These are phyloP conservation scores for Saxispiralis lemnorum DNA, from an alignment of 495 filamentous ascomycete species.

Conservation along the genomic window DNA sequence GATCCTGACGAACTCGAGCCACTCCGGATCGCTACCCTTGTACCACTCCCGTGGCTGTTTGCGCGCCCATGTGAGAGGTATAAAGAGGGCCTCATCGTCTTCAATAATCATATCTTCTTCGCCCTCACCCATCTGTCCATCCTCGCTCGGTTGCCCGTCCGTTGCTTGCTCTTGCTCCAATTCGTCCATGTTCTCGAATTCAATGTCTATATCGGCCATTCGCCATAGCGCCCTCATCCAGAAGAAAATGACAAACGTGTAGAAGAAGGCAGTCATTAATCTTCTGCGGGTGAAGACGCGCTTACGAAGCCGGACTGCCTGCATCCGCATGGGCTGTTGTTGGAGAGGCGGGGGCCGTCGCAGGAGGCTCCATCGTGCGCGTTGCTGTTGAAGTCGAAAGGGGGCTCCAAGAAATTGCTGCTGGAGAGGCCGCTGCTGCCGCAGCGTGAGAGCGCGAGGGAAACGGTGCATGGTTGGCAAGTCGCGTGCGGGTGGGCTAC, in stretches of 20 bases:
- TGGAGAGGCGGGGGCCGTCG: slow-evolving; percentile 8
- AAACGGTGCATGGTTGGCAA: slow-evolving; percentile 11
- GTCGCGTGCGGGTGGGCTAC: too few species aligned
- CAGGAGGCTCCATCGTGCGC: slow-evolving; percentile 2
- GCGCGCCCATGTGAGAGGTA: slow-evolving; percentile 42
- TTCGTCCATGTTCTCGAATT: slow-evolving; percentile 6
- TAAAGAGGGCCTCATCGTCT: slow-evolving; percentile 34
- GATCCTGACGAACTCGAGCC: slow-evolving; percentile 45
- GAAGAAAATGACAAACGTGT: slow-evolving; percentile 7
- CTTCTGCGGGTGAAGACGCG: slow-evolving; percentile 13
- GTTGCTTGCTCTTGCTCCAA: slow-evolving; percentile 7
- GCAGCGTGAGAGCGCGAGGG: slow-evolving; percentile 10
- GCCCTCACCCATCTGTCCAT: slow-evolving; percentile 10
- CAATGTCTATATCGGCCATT: slow-evolving; percentile 14
- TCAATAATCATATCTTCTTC: slow-evolving; percentile 17
- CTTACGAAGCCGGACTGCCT: slow-evolving; percentile 18
- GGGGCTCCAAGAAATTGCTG: neutral
- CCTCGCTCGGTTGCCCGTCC: slow-evolving; percentile 2
- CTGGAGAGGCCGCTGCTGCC: slow-evolving; percentile 2
- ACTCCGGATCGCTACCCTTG: slow-evolving; percentile 48
- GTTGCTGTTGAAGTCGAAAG: slow-evolving; percentile 2
- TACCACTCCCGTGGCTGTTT: slow-evolving; percentile 37
- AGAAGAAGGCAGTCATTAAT: slow-evolving; percentile 2
- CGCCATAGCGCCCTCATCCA: slow-evolving; percentile 9
- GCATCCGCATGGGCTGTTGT: slow-evolving; percentile 7